A percentile compares a stretch with the other conserved stretches of the same genome.
phyloP scores from a whole-genome alignment of 2,329 filamentous ascomycete species.

The Alternaria triticimaculans region DNA sequence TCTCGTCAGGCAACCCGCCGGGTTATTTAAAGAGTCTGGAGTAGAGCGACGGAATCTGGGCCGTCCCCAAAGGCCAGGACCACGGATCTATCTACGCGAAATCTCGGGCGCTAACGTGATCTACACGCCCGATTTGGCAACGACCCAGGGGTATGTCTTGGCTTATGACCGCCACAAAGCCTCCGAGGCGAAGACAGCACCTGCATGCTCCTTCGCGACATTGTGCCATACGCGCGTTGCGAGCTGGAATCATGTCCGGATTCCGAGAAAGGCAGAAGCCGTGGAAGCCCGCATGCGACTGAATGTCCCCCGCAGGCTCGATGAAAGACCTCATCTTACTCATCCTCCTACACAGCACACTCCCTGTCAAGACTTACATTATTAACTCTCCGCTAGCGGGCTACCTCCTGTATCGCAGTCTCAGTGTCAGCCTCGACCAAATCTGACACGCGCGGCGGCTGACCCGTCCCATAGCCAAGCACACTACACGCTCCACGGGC shows the following conservation, averaged over 20 bases:
- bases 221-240: neutral
- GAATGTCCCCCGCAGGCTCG: neutral
- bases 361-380: neutral
- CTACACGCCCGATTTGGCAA: constrained; percentile 1
- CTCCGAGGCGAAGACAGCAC: neutral
- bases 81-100: constrained; percentile 1
- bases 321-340: neutral
- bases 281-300: neutral
- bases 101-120: constrained; percentile 10
- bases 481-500: constrained; percentile 8
- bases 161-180: constrained; percentile 3
- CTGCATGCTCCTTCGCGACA: neutral
- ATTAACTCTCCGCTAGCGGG: neutral
- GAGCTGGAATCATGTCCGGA: neutral
- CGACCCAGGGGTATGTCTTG: constrained; percentile 4
- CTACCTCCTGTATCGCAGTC: neutral
- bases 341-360: neutral
- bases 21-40: neutral
- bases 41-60: neutral
- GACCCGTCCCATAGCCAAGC: constrained; percentile 17
- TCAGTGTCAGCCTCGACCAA: neutral
- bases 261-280: neutral
- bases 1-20: neutral
- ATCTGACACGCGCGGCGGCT: constrained; percentile 14
- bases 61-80: constrained; percentile 1